Percentiles rank a stretch among this genome's conserved stretches.
Evolutionary conservation across 768 basidiomycete genomes (phyloP).

Genomic region (Podaxis sp.): DNA sequence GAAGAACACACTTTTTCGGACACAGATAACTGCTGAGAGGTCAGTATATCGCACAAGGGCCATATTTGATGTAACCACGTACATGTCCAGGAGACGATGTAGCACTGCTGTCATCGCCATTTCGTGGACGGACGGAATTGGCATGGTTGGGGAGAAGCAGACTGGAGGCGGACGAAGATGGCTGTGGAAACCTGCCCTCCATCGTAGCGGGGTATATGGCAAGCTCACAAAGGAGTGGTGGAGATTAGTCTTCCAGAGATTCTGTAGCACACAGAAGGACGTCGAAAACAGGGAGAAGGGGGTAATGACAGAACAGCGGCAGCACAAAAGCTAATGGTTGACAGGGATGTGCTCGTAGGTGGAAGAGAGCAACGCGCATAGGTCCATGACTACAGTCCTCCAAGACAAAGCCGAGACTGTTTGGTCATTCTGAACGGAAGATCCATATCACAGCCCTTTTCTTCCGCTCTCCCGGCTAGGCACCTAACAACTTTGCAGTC

Average conservation of each 20-base stretch:
- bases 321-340: neutral
- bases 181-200: slow-evolving; percentile 10
- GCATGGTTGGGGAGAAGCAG: slow-evolving; percentile 12
- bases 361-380: neutral
- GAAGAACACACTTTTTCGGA: slow-evolving; percentile 27
- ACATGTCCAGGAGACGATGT: slow-evolving; percentile 18
- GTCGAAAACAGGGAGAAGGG: neutral
- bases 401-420: neutral
- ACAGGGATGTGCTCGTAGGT: neutral
- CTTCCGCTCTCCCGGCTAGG: no score
- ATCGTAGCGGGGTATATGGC: slow-evolving; percentile 1
- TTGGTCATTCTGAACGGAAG: neutral
- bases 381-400: neutral
- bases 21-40: slow-evolving; percentile 19
- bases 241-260: neutral
- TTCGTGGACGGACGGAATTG: neutral
- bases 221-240: neutral
- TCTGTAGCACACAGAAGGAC: neutral
- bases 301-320: neutral
- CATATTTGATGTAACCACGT: neutral
- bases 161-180: slow-evolving; percentile 12
- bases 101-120: neutral
- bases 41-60: neutral
- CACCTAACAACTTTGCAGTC: no score
- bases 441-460: neutral